Evolutionary conservation across 1,284 basidiomycete genomes (phyloP), one percentile per base, ranked within the genome.

Genomic region (Hymenochaete sp.): DNA sequence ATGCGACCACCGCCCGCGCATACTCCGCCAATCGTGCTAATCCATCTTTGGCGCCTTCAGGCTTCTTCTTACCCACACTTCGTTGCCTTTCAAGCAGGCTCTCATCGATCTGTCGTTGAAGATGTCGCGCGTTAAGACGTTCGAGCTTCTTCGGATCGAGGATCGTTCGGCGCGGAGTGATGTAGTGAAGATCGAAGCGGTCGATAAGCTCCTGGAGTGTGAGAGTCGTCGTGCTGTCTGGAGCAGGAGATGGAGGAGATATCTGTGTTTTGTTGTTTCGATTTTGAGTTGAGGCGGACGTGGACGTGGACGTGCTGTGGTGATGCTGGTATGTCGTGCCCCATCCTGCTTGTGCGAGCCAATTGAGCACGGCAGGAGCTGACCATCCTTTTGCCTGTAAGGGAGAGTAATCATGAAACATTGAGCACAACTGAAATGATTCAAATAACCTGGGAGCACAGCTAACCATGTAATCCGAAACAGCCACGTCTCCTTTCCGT

Each of bases 261-360:
- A n/a, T n/a, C n/a, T n/a, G n/a, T n/a, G n/a, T n/a, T n/a, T n/a
- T n/a, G n/a, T n/a, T n/a, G n/a, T n/a, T n/a, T n/a, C n/a, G n/a
- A n/a, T n/a, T n/a, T n/a, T n/a, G n/a, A n/a, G n/a, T n/a, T n/a
- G n/a, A n/a, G n/a, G n/a, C n/a, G n/a, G 65, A 5, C 13, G 32
- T 4, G 13, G 8, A 16, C 14, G 8, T n/a, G 13, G 8, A 5
- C 5, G 8, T n/a, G 0, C 53, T 44, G 14, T 71, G 65, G 14
- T 35, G 14, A 35, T 35, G 5, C 5, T n/a, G 21, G 21, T 19
- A 19, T 19, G 71, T 67, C 8, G 73, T 73, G 33, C 90, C 92
- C 87, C 93, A 98, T 0, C 96, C 95, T 38, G 93, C 84, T 18
- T 98, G 67, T 0, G 87, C 92, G 2, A 98, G 73, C 80, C 93